Conservation (phyloP, 495 filamentous ascomycete species). For the Tuber calosporum region DNA sequence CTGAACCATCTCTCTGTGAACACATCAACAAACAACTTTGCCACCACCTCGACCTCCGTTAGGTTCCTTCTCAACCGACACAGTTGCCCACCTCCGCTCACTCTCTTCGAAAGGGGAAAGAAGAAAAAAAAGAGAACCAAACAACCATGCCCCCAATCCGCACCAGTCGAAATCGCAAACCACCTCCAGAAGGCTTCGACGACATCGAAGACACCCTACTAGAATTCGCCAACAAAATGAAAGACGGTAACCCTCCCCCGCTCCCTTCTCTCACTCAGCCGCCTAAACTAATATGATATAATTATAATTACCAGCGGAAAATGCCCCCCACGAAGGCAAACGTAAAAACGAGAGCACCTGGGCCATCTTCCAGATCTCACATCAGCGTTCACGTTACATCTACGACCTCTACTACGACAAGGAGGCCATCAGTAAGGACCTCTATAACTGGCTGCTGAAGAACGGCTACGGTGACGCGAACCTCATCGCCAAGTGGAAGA, state of each 20-base stretch:
- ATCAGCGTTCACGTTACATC: constrained; percentile 88
- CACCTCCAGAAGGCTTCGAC: constrained; percentile 89
- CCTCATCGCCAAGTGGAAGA: constrained; percentile 99
- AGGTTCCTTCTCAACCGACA: neutral
- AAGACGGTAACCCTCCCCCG: constrained; percentile 79
- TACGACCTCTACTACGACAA: constrained; percentile 98
- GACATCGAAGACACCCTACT: constrained; percentile 95
- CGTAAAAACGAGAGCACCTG: constrained; percentile 76
- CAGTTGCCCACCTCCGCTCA: neutral
- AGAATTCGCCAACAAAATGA: constrained; percentile 97
- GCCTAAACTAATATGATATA: neutral
- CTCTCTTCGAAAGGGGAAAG: neutral
- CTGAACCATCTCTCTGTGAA: neutral
- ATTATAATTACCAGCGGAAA: constrained; percentile 28
- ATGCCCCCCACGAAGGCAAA: constrained; percentile 61
- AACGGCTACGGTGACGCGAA: constrained; percentile 90
- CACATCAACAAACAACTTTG: neutral
- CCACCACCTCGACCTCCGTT: neutral
- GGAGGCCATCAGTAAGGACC: constrained; percentile 78
- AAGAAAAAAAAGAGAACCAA: neutral
- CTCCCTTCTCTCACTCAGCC: neutral
- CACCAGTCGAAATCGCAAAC: constrained; percentile 64
- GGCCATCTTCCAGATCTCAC: constrained; percentile 95
- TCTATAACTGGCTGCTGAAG: constrained; percentile 96
- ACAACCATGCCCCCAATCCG: constrained; percentile 77